Conservation (phyloP, 371 early-diverging fungal species). For the Blastocladiella emersonii region DNA sequence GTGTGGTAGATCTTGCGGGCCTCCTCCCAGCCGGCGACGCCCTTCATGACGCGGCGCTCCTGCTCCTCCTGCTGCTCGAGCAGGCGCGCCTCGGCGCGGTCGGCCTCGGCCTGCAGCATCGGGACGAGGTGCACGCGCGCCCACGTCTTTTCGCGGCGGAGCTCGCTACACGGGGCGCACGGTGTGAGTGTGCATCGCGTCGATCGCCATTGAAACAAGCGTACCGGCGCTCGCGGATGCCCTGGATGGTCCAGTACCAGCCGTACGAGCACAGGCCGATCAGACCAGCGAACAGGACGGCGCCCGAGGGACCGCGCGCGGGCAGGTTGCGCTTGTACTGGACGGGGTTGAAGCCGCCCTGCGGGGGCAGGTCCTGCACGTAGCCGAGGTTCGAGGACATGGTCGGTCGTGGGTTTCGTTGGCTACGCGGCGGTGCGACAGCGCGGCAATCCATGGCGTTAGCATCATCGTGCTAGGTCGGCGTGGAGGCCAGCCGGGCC, state of each 20-base stretch:
- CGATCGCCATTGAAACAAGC: not conserved
- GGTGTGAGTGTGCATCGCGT: not conserved
- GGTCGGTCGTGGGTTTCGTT: too few relatives aligned
- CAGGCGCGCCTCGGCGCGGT: constrained; percentile 83
- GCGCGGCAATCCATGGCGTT: too few relatives aligned
- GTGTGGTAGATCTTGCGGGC: constrained; percentile 79
- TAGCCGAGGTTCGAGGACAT: not conserved
- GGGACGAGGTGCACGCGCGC: constrained; percentile 78
- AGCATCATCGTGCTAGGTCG: too few relatives aligned
- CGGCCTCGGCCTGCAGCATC: constrained; percentile 81
- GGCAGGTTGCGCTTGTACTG: constrained; percentile 79
- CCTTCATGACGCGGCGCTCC: constrained; percentile 79
- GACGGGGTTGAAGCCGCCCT: constrained; percentile 22
- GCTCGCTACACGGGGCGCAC: constrained; percentile 43
- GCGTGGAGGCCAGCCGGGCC: too few relatives aligned
- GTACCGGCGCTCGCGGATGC: constrained; percentile 39
- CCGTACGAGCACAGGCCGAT: constrained; percentile 46
- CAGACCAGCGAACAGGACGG: constrained; percentile 32
- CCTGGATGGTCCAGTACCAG: constrained; percentile 34
- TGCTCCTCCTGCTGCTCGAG: constrained; percentile 52
- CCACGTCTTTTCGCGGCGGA: constrained; percentile 87
- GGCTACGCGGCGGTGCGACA: too few relatives aligned
- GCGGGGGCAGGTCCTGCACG: constrained; percentile 11
- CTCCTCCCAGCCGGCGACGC: constrained; percentile 63
- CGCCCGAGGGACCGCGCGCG: constrained; percentile 69